These are phyloP conservation scores for Candida yuanshanica DNA, from an alignment of 805 yeast genomes.

Conservation along the genomic window DNA sequence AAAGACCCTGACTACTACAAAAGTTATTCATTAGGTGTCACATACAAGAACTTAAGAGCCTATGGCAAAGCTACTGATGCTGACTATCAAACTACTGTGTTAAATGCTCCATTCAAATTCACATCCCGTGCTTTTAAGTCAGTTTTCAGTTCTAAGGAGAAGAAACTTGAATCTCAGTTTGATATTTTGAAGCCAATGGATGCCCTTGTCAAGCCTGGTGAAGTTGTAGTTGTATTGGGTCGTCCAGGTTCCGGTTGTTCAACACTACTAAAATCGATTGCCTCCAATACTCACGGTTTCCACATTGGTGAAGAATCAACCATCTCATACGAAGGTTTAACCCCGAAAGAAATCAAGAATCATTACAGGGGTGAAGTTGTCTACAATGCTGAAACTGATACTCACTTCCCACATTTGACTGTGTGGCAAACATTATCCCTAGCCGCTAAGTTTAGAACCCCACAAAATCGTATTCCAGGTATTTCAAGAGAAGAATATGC, in stretches of 20 bases:
- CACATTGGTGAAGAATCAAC: constrained; percentile 37
- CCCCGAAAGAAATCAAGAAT: constrained; percentile 37
- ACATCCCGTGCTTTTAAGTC: constrained; percentile 12
- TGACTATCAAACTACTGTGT: constrained; percentile 60
- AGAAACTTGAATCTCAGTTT: constrained; percentile 27
- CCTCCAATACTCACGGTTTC: constrained; percentile 53
- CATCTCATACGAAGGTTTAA: constrained; percentile 46
- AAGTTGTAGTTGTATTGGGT: constrained; percentile 67
- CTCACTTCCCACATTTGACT: constrained; percentile 56
- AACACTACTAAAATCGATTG: constrained; percentile 50
- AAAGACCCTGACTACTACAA: constrained; percentile 57
- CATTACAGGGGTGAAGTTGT: constrained; percentile 58
- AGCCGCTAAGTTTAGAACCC: constrained; percentile 52
- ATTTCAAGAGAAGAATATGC: constrained; percentile 45
- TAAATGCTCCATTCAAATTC: constrained; percentile 34
- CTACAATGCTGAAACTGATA: constrained; percentile 59
- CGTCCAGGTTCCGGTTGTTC: constrained; percentile 77
- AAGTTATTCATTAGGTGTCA: constrained; percentile 50
- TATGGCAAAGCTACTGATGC: constrained; percentile 55
- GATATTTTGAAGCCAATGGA: constrained; percentile 49
- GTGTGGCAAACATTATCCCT: constrained; percentile 56
- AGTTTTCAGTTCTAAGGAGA: constrained; percentile 13
- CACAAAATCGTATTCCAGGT: constrained; percentile 48
- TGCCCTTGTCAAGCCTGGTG: constrained; percentile 56
- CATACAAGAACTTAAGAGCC: constrained; percentile 55